A percentile compares a stretch with the other conserved stretches of the same genome.
Conservation (phyloP, 2,329 filamentous ascomycete species). For the Venturiaceae sp. region DNA sequence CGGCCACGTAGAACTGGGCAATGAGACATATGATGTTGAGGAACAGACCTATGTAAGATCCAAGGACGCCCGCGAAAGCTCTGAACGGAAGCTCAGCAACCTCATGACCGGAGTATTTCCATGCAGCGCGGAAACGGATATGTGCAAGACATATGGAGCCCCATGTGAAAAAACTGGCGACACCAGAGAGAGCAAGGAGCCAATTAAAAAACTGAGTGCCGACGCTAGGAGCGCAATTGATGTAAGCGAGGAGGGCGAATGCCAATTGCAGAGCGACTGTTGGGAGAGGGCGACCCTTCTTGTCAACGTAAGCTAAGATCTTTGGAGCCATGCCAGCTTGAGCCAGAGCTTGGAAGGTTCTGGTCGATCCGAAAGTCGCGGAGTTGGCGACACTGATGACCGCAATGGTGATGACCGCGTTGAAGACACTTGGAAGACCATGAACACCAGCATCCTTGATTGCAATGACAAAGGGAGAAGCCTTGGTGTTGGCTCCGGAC, state of each 20-base stretch:
- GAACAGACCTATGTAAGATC: slow-evolving; percentile 8
- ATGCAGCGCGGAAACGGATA: slow-evolving; percentile 69
- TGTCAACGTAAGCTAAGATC: slow-evolving; percentile 72
- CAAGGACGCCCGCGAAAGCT: slow-evolving; percentile 8
- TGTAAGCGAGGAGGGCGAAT: slow-evolving; percentile 67
- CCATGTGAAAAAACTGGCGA: slow-evolving; percentile 72
- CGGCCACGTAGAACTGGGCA: slow-evolving; percentile 11
- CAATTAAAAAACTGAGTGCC: slow-evolving; percentile 62
- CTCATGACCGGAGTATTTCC: slow-evolving; percentile 12
- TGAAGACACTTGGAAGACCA: slow-evolving; percentile 55
- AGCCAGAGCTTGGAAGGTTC: slow-evolving; percentile 46
- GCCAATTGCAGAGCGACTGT: slow-evolving; percentile 58
- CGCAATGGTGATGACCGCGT: slow-evolving; percentile 54
- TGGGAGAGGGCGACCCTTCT: slow-evolving; percentile 67
- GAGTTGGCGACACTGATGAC: slow-evolving; percentile 52
- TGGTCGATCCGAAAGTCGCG: slow-evolving; percentile 46
- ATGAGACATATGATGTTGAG: slow-evolving; percentile 9
- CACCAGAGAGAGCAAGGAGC: slow-evolving; percentile 66
- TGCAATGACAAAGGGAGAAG: slow-evolving; percentile 58
- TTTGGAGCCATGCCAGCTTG: slow-evolving; percentile 59
- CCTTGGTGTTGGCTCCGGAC: slow-evolving; percentile 22
- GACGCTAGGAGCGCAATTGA: slow-evolving; percentile 48
- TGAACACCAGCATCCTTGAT: slow-evolving; percentile 51
- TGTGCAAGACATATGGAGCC: slow-evolving; percentile 80
- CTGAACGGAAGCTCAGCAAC: slow-evolving; percentile 9